Base-by-base conservation (phyloP, 495 filamentous ascomycete genomes). In the Neurospora sp. region DNA sequence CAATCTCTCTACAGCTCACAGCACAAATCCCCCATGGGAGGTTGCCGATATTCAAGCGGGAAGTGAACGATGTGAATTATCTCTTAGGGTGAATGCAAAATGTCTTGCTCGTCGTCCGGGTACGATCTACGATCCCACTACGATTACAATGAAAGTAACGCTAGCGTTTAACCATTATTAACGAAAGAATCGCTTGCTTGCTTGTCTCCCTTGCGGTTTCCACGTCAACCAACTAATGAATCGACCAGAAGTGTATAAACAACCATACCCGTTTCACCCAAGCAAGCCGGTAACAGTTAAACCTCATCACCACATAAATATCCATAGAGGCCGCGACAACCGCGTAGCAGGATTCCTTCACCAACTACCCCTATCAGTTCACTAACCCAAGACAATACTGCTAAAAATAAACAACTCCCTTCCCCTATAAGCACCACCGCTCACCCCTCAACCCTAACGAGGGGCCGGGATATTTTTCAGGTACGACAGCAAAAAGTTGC, bases 401-500 rank as follows among this genome's bases (percentile, higher is more conserved):
- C 53, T 66, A 35, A 18, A 75, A 75, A 69, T 20, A 74, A 66
- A 31, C 12, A 14, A 31, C 71, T 18, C 27, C 35, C 68, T 61
- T 35, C 39, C 22, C 44, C 39, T 41, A 40, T 35, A 70, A 74
- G 46, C 69, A 48, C 40, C 41, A 71, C 69, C 20, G 35, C 48
- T 27, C 16, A 20, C 18, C 10, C 48, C 53, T 18, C 68, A 69
- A 61, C 41, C 27, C 41, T 40, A 41, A 41, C 40, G 37, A 71
- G 40, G 22, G 40, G 14, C 46, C 69, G 84, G 81, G 11, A 83
- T 80, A 5, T 78, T 80, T 71, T 83, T 78, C n/a, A 97, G 80
- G 81, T 93, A 96, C 10, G 89, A 91, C 69, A 96, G 82, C 76
- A 96, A 82, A 75, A 96, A 96, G n/a, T 87, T 88, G 76, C 91